Conservation (phyloP, 139 green algal species). For the Tetraselmis striata region DNA sequence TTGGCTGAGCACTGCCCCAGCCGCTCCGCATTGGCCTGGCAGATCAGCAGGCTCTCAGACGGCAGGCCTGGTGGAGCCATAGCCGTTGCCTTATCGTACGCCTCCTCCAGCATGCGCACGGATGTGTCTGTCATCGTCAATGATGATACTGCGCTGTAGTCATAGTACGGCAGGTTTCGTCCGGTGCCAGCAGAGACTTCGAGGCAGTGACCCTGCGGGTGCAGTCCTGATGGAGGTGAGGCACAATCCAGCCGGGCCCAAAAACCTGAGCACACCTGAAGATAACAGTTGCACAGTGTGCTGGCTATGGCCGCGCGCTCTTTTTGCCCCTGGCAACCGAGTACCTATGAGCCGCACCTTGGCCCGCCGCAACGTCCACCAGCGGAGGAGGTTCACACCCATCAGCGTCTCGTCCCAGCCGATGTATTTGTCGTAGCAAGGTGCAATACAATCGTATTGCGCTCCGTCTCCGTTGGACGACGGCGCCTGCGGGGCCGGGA, state of each 20-base stretch:
- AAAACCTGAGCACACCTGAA: too few relatives aligned
- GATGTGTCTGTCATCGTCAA: slow-evolving; percentile 54
- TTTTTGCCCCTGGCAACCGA: too few relatives aligned
- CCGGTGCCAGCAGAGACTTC: slow-evolving; percentile 69
- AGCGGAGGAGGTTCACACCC: slow-evolving; percentile 45
- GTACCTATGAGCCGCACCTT: too few relatives aligned
- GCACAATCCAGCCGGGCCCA: too few relatives aligned
- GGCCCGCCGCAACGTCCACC: slow-evolving; percentile 35
- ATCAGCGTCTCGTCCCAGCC: slow-evolving; percentile 48
- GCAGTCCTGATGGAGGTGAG: too few relatives aligned
- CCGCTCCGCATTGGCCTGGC: background rate
- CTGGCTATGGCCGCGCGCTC: too few relatives aligned
- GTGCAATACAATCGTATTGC: background rate
- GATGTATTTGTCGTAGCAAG: slow-evolving; percentile 44
- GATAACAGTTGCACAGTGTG: too few relatives aligned
- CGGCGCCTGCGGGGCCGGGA: too few relatives aligned
- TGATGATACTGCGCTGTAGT: slow-evolving; percentile 12
- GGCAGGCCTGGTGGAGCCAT: background rate
- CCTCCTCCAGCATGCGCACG: slow-evolving; percentile 49
- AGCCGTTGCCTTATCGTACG: slow-evolving; percentile 23
- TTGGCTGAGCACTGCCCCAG: background rate
- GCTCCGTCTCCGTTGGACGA: background rate
- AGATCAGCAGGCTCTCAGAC: too few relatives aligned
- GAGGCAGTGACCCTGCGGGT: too few relatives aligned
- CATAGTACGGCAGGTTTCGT: slow-evolving; percentile 64